phyloP scores from a whole-genome alignment of 139 green algal species.

The Yamagishiella unicocca region DNA sequence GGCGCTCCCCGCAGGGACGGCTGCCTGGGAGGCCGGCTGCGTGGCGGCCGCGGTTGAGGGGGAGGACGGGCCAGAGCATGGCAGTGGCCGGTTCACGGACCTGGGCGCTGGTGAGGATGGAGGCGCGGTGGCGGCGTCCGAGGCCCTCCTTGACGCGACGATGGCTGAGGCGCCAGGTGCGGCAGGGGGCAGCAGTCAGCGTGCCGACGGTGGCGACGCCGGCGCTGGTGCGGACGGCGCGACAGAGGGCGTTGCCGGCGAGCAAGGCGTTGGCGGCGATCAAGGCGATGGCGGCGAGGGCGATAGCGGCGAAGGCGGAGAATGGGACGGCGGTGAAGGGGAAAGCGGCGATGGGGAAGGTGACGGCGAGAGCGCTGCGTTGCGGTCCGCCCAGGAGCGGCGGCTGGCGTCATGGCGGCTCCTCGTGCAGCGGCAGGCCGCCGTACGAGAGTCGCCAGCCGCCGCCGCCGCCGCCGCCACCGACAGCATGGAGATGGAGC shows the following conservation, averaged over 20 bases:
- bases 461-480: too few species aligned
- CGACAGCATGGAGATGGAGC: neutral
- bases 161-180: neutral
- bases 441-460: too few species aligned
- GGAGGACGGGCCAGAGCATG: neutral
- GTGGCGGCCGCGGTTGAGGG: neutral
- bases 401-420: conserved; percentile 1
- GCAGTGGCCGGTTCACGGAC: too few species aligned
- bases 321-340: neutral
- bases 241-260: neutral
- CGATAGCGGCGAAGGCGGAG: neutral
- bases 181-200: too few species aligned
- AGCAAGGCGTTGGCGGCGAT: neutral
- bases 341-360: too few species aligned
- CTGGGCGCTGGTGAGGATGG: neutral
- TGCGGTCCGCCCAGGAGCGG: neutral
- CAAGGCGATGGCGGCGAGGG: neutral
- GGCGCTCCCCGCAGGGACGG: too few species aligned
- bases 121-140: neutral
- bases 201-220: neutral
- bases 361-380: neutral
- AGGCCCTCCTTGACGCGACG: too few species aligned
- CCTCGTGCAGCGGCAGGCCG: conserved; percentile 1
- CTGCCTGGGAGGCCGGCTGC: too few species aligned
- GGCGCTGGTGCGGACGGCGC: neutral